These are phyloP conservation scores for Mariannaea sp. DNA, from an alignment of 2,329 filamentous ascomycete genomes.

Conservation along the genomic window DNA sequence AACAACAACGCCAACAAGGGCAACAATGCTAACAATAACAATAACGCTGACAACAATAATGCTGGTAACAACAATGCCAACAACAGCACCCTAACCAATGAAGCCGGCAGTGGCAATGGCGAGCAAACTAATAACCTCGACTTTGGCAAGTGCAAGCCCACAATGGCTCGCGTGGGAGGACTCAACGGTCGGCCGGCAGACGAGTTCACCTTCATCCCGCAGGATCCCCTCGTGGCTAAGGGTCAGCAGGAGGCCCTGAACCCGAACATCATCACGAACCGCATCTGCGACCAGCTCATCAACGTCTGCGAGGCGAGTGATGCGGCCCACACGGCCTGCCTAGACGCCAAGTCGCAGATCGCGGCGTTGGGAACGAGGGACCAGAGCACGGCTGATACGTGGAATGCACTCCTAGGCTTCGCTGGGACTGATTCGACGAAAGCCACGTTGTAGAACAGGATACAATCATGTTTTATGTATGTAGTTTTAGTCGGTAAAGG, in stretches of 20 bases:
- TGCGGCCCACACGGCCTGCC: conserved; percentile 60
- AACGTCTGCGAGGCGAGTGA: conserved; percentile 69
- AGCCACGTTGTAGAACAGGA: conserved; percentile 24
- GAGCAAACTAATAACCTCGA: conserved; percentile 47
- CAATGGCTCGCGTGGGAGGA: conserved; percentile 64
- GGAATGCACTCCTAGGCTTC: conserved; percentile 49
- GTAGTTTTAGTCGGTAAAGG: too few relatives aligned
- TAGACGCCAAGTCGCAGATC: conserved; percentile 58
- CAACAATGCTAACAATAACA: background rate
- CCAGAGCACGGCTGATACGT: conserved; percentile 53
- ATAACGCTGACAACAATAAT: background rate
- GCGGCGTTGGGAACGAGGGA: conserved; percentile 54
- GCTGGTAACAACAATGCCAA: conserved; percentile 19
- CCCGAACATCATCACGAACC: conserved; percentile 75
- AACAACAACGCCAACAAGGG: conserved; percentile 29
- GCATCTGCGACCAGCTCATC: conserved; percentile 70
- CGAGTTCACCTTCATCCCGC: conserved; percentile 71
- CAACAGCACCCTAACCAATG: conserved; percentile 19
- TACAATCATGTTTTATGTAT: background rate
- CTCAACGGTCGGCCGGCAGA: conserved; percentile 59
- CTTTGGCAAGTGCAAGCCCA: conserved; percentile 60
- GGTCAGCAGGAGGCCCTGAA: conserved; percentile 69
- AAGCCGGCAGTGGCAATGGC: conserved; percentile 26
- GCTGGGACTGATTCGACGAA: conserved; percentile 32
- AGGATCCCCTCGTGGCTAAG: conserved; percentile 63